These are phyloP conservation scores for Fraxinus excelsior DNA, from an alignment of 257 asterid genomes.

Conservation along the genomic window DNA sequence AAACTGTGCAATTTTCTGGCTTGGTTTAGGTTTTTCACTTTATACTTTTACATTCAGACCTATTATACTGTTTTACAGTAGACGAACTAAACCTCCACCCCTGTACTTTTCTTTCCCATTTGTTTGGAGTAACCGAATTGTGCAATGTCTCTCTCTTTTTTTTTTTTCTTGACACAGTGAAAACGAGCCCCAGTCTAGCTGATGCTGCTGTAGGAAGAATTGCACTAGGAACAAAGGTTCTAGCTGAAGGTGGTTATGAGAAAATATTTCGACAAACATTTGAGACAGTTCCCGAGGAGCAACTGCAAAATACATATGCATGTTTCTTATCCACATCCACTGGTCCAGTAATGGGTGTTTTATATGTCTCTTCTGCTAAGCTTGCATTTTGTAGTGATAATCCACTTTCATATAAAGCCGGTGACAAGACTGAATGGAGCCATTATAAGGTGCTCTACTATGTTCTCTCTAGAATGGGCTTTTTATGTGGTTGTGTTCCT, in stretches of 20 bases:
- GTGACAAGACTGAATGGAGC: constrained; percentile 89
- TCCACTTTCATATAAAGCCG: constrained; percentile 82
- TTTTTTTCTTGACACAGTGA: constrained; percentile 50
- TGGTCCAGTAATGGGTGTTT: constrained; percentile 96
- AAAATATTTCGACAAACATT: constrained; percentile 88
- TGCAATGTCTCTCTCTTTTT: neutral
- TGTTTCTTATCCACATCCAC: constrained; percentile 95
- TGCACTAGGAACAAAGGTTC: constrained; percentile 91
- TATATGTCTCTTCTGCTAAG: constrained; percentile 79
- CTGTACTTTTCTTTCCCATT: neutral
- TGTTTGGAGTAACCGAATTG: neutral
- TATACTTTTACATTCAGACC: neutral
- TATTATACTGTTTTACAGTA: neutral
- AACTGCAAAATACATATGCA: constrained; percentile 77
- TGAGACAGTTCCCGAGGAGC: constrained; percentile 92
- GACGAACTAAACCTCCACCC: neutral
- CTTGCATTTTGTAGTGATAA: constrained; percentile 93
- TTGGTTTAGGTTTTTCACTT: neutral
- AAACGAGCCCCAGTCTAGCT: constrained; percentile 92
- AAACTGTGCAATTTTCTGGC: neutral
- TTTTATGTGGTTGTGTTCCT: constrained; percentile 2
- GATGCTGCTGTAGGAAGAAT: constrained; percentile 98
- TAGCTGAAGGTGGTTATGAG: constrained; percentile 98
- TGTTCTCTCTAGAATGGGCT: constrained; percentile 6
- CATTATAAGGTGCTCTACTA: constrained; percentile 71